A percentile compares a stretch with the other conserved stretches of the same genome.
These are phyloP conservation scores for Bruguiera gymnorhiza DNA, from an alignment of 345 rosid species.

Conservation along the genomic window DNA sequence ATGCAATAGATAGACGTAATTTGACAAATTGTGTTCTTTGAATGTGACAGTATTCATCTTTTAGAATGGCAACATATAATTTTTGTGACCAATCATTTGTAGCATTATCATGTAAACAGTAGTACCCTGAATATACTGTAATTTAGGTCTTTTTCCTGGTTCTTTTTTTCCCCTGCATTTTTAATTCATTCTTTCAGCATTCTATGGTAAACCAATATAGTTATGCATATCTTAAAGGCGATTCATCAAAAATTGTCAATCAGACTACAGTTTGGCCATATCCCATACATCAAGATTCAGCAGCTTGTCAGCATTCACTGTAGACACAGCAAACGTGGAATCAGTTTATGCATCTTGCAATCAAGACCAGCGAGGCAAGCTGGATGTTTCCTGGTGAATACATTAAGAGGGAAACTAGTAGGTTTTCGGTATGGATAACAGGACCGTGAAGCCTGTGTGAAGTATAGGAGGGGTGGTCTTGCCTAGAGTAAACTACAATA, in stretches of 20 bases:
- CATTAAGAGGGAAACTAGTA: background rate
- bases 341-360: background rate
- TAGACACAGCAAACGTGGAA: background rate
- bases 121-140: background rate
- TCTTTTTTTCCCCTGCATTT: background rate
- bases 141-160: background rate
- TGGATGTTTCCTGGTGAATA: background rate
- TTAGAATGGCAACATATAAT: too few relatives aligned
- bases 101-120: background rate
- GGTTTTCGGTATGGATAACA: background rate
- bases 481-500: background rate
- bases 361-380: background rate
- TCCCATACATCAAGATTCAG: too few relatives aligned
- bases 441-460: background rate
- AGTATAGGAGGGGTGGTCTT: background rate
- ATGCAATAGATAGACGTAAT: slow-evolving; percentile 21
- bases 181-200: background rate
- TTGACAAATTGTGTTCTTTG: background rate
- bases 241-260: background rate
- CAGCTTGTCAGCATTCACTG: background rate
- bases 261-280: background rate
- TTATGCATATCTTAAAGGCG: background rate
- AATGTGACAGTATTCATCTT: too few relatives aligned
- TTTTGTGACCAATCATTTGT: background rate
- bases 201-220: background rate